Percentiles rank a stretch among this genome's conserved stretches.
Evolutionary conservation across 23 red algal genomes (phyloP).

Genomic region (Gracilaria domingensis): DNA sequence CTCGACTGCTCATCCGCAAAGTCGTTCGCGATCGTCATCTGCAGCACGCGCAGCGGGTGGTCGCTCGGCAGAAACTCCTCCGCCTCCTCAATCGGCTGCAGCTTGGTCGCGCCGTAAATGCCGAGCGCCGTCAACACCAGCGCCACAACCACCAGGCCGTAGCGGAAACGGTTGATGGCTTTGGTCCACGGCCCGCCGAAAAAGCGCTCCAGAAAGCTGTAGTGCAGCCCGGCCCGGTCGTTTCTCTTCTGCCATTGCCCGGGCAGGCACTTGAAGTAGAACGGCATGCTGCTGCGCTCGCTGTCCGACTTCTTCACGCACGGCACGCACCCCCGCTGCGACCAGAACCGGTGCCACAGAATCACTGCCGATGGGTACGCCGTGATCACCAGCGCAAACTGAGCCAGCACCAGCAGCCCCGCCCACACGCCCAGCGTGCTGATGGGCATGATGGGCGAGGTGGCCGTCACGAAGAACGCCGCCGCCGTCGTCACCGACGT

Average conservation of each 20-base stretch:
- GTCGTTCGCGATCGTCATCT: neutral
- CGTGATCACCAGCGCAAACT: conserved; percentile 71
- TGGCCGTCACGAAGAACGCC: conserved; percentile 83
- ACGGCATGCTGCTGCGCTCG: conserved; percentile 23
- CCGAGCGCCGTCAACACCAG: conserved; percentile 46
- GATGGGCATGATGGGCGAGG: conserved; percentile 81
- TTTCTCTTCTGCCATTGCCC: conserved; percentile 21
- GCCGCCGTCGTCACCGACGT: conserved; percentile 79
- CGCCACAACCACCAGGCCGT: conserved; percentile 43
- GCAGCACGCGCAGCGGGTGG: conserved; percentile 30
- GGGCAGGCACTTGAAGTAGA: conserved; percentile 31
- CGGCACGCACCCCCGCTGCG: neutral
- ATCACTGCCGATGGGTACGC: conserved; percentile 76
- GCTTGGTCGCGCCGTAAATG: conserved; percentile 49
- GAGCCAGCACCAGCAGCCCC: conserved; percentile 58
- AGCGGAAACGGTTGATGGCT: conserved; percentile 23
- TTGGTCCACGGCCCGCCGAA: conserved; percentile 66
- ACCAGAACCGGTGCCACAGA: conserved; percentile 66
- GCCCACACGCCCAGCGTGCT: conserved; percentile 83
- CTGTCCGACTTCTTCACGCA: neutral
- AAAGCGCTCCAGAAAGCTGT: conserved; percentile 66
- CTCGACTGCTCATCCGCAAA: conserved; percentile 21
- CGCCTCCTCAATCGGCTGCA: conserved; percentile 58
- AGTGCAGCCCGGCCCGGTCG: conserved; percentile 9
- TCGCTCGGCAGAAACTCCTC: conserved; percentile 66